These are phyloP conservation scores for Bassia scoparia DNA, from an alignment of 148 eudicot genomes.

Conservation along the genomic window DNA sequence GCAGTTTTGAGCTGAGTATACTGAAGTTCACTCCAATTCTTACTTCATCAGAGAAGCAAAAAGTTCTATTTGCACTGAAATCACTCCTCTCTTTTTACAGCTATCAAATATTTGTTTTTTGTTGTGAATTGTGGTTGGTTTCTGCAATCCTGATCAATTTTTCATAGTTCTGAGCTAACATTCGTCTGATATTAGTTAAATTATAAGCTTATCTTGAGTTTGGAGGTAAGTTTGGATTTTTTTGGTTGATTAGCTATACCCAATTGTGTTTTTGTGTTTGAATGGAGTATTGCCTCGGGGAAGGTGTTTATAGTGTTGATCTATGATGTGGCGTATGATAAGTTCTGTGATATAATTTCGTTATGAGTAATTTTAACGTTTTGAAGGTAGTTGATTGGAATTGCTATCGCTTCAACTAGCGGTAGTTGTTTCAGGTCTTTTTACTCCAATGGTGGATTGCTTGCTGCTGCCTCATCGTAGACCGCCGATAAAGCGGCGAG, in stretches of 20 bases:
- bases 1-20: conserved; percentile 11
- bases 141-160: conserved; percentile 8
- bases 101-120: conserved; percentile 6
- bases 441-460: conserved; percentile 64
- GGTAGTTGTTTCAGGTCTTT: conserved; percentile 31
- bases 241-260: conserved; percentile 24
- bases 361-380: conserved; percentile 15
- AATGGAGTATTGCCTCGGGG: conserved; percentile 31
- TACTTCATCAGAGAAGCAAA: not conserved
- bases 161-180: conserved; percentile 17
- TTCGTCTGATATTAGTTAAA: conserved; percentile 65
- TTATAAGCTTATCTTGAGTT: conserved; percentile 14
- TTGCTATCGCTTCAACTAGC: no score
- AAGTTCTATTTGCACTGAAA: conserved; percentile 15
- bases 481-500: conserved; percentile 84
- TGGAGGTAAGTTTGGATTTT: conserved; percentile 20
- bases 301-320: conserved; percentile 23
- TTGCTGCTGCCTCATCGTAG: conserved; percentile 62
- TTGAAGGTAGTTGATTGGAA: conserved; percentile 23
- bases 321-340: conserved; percentile 33
- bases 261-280: conserved; percentile 16
- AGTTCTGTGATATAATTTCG: conserved; percentile 25
- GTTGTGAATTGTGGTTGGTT: conserved; percentile 14
- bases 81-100: not conserved
- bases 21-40: conserved; percentile 14